These are phyloP conservation scores for Nakazawaea laoshanensis DNA, from an alignment of 805 yeast genomes.

Conservation along the genomic window DNA sequence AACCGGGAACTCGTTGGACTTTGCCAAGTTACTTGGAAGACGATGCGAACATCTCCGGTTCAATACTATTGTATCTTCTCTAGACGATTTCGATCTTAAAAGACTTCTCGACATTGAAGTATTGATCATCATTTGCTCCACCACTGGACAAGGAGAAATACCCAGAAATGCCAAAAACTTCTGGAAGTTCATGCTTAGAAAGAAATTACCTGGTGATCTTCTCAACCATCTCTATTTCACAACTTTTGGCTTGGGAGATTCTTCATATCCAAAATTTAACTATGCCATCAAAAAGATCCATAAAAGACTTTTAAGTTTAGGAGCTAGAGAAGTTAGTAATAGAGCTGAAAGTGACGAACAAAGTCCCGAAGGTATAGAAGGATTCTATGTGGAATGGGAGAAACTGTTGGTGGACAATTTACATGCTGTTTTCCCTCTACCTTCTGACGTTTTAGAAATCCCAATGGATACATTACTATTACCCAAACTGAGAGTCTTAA, in stretches of 20 bases:
- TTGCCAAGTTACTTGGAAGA: conserved; percentile 56
- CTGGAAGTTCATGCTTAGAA: conserved; percentile 66
- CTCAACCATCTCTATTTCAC: conserved; percentile 56
- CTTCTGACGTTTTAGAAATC: conserved; percentile 20
- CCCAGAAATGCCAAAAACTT: conserved; percentile 71
- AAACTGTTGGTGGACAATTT: conserved; percentile 30
- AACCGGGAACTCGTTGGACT: conserved; percentile 86
- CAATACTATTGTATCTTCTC: conserved; percentile 35
- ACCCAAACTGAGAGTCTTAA: conserved; percentile 23
- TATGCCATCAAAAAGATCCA: conserved; percentile 83
- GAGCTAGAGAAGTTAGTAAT: conserved; percentile 62
- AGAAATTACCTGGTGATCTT: conserved; percentile 50
- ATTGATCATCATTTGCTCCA: conserved; percentile 63
- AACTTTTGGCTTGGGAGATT: conserved; percentile 88
- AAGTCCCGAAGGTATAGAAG: conserved; percentile 69
- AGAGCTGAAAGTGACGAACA: conserved; percentile 89
- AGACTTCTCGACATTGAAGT: conserved; percentile 39
- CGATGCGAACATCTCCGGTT: conserved; percentile 47
- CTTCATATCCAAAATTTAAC: conserved; percentile 83
- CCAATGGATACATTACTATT: conserved; percentile 27
- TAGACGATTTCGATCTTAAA: conserved; percentile 55
- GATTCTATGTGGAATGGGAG: conserved; percentile 72
- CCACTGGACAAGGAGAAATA: conserved; percentile 93
- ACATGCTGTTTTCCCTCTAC: conserved; percentile 24
- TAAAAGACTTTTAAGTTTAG: conserved; percentile 68